Conservation (phyloP, 352 stramenopile species). For the Phytophthora pistaciae region DNA sequence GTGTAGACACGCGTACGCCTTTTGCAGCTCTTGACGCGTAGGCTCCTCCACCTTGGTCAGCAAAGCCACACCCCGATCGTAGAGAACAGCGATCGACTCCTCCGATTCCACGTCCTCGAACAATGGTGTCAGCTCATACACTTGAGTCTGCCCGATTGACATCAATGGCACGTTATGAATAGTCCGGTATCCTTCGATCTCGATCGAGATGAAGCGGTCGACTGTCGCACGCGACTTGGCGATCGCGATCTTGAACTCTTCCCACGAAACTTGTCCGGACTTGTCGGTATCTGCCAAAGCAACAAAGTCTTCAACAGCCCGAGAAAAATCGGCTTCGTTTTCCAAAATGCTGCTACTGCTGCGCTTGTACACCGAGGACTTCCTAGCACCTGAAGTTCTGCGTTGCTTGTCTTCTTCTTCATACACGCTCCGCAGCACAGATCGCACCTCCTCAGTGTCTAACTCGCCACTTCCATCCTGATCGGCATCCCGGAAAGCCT, state of each 20-base stretch:
- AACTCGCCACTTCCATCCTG: slow-evolving; percentile 80
- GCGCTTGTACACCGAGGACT: slow-evolving; percentile 40
- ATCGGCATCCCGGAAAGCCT: slow-evolving; percentile 83
- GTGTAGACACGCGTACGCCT: slow-evolving; percentile 78
- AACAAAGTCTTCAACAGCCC: slow-evolving; percentile 82
- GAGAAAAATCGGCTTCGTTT: slow-evolving; percentile 67
- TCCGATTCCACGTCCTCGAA: slow-evolving; percentile 84
- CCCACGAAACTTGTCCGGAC: slow-evolving; percentile 84
- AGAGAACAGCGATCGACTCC: slow-evolving; percentile 69
- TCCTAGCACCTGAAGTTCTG: slow-evolving; percentile 35
- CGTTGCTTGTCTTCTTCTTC: slow-evolving; percentile 73
- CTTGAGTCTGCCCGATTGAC: slow-evolving; percentile 75
- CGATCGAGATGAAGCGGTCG: slow-evolving; percentile 78
- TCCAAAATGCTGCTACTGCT: slow-evolving; percentile 64
- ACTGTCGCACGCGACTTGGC: slow-evolving; percentile 74
- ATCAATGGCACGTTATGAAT: slow-evolving; percentile 77
- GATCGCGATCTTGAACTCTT: slow-evolving; percentile 90
- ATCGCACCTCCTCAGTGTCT: slow-evolving; percentile 79
- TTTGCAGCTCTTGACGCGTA: slow-evolving; percentile 65
- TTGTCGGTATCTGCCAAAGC: slow-evolving; percentile 78
- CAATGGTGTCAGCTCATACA: slow-evolving; percentile 78
- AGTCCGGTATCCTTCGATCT: slow-evolving; percentile 76
- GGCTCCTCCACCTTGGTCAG: slow-evolving; percentile 75
- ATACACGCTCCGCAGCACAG: slow-evolving; percentile 76
- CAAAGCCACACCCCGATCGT: slow-evolving; percentile 71